Percentiles rank a stretch among this genome's conserved stretches.
Conservation (phyloP, 2,329 filamentous ascomycete genomes). For the Colletotrichum cereale region DNA sequence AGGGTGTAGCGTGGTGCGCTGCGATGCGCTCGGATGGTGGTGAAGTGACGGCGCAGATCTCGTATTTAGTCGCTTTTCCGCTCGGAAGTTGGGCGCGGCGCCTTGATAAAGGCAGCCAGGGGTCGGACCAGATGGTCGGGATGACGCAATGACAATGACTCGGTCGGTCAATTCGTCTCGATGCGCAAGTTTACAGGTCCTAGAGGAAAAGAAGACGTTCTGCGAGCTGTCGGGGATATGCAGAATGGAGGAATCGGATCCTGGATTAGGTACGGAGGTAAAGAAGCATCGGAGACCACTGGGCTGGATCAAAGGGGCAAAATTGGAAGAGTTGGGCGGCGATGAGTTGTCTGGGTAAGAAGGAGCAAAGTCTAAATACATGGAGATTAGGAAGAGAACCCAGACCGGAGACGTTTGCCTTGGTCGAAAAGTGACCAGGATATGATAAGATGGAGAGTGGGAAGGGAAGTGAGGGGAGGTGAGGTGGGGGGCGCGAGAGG, state of each 20-base stretch:
- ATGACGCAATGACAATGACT: conserved; percentile 39
- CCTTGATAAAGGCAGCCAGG: conserved; percentile 29
- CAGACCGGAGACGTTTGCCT: conserved; percentile 22
- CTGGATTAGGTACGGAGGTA: neutral
- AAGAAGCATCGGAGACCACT: neutral
- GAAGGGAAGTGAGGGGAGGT: neutral
- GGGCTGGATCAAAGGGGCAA: neutral
- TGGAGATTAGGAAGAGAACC: conserved; percentile 26
- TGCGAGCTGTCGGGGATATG: neutral
- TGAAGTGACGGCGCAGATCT: conserved; percentile 25
- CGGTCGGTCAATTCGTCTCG: conserved; percentile 19
- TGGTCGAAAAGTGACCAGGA: conserved; percentile 23
- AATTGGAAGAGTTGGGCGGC: conserved; percentile 2
- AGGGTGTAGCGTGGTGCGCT: conserved; percentile 9
- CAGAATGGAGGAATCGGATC: neutral
- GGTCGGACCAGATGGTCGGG: conserved; percentile 1
- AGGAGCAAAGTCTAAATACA: conserved; percentile 36
- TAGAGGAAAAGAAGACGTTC: neutral
- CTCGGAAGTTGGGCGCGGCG: conserved; percentile 24
- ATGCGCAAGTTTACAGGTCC: neutral
- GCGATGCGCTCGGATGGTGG: neutral
- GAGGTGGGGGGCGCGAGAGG: conserved; percentile 26
- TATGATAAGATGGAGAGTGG: conserved; percentile 27
- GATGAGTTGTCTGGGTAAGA: conserved; percentile 20
- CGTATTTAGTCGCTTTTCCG: conserved; percentile 34